phyloP scores from a whole-genome alignment of 495 filamentous ascomycete species.

The Mycothermus thermophilus region DNA sequence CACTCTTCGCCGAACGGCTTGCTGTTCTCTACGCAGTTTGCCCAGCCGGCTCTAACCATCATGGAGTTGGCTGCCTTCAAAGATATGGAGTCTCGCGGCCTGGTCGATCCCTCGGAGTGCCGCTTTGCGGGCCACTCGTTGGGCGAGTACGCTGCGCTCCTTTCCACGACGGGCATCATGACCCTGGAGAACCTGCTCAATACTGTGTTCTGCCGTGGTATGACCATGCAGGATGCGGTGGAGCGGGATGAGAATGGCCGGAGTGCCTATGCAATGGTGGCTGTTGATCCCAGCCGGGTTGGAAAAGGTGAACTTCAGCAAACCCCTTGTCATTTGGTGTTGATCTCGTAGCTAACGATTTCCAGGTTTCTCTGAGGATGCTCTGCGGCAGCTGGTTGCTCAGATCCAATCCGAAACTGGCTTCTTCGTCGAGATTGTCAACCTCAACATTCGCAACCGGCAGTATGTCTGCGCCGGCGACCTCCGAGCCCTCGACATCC shows the following conservation, averaged over 20 bases:
- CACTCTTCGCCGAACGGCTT: conserved; percentile 83
- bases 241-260: conserved; percentile 77
- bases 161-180: conserved; percentile 83
- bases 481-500: conserved; percentile 76
- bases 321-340: too few relatives aligned
- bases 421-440: conserved; percentile 91
- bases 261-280: conserved; percentile 89
- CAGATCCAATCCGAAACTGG: conserved; percentile 73
- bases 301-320: neutral
- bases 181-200: conserved; percentile 86
- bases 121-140: conserved; percentile 89
- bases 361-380: conserved; percentile 86
- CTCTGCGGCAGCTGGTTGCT: conserved; percentile 75
- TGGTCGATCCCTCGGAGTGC: conserved; percentile 79
- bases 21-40: conserved; percentile 87
- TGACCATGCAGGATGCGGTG: conserved; percentile 94
- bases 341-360: neutral
- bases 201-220: conserved; percentile 88
- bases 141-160: conserved; percentile 86
- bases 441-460: conserved; percentile 88
- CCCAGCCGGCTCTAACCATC: conserved; percentile 79
- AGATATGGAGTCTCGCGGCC: conserved; percentile 80
- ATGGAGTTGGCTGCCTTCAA: conserved; percentile 96
- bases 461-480: conserved; percentile 89
- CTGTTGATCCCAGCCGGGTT: conserved; percentile 82